These are phyloP conservation scores for Coemansia umbellata DNA, from an alignment of 192 early-diverging fungal genomes.

Conservation along the genomic window DNA sequence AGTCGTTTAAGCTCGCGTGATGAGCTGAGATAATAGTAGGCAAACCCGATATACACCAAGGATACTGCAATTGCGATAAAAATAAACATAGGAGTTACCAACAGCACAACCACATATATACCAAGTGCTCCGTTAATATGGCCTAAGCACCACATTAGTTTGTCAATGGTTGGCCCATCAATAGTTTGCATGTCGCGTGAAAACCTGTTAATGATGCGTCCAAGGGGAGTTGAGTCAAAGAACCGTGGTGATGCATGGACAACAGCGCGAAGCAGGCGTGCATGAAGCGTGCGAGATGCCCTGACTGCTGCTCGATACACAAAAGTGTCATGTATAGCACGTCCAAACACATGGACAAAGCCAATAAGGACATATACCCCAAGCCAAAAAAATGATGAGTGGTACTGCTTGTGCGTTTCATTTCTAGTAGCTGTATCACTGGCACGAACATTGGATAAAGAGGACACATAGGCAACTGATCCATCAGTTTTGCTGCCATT, in stretches of 20 bases:
- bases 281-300: slow-evolving; percentile 61
- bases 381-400: background rate
- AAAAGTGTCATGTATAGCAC: slow-evolving; percentile 42
- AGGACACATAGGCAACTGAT: background rate
- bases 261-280: slow-evolving; percentile 54
- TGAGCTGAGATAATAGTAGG: slow-evolving; percentile 66
- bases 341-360: slow-evolving; percentile 20
- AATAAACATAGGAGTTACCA: slow-evolving; percentile 74
- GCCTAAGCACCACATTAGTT: slow-evolving; percentile 51
- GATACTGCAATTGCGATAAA: slow-evolving; percentile 59
- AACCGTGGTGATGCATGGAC: slow-evolving; percentile 73
- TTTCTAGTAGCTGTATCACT: slow-evolving; percentile 10
- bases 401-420: slow-evolving; percentile 19
- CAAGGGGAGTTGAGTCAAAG: slow-evolving; percentile 84
- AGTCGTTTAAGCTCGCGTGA: slow-evolving; percentile 88
- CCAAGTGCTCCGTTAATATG: slow-evolving; percentile 52
- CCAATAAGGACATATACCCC: background rate
- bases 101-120: slow-evolving; percentile 60
- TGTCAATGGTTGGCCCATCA: slow-evolving; percentile 61
- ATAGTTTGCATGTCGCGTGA: slow-evolving; percentile 81
- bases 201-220: slow-evolving; percentile 84
- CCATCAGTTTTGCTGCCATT: background rate
- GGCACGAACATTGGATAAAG: background rate
- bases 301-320: slow-evolving; percentile 51
- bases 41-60: slow-evolving; percentile 58